These are phyloP conservation scores for Sindora glabra DNA, from an alignment of 306 rosid species.

Conservation along the genomic window DNA sequence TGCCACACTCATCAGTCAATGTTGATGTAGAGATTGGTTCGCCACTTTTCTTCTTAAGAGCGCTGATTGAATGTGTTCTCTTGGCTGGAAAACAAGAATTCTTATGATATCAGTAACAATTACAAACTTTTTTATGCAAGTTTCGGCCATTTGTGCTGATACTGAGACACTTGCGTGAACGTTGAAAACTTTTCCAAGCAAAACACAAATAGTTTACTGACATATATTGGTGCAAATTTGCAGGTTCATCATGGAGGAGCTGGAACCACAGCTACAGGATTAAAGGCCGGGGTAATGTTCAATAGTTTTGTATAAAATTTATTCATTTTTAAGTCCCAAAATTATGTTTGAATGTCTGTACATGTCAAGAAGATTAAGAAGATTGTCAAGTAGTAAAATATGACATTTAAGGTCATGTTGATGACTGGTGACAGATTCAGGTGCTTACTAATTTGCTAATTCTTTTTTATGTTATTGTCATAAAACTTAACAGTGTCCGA, in stretches of 20 bases:
- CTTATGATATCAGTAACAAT: no score
- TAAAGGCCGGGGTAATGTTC: conserved; percentile 83
- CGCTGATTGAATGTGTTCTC: no score
- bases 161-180: no score
- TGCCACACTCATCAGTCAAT: no score
- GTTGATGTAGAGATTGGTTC: no score
- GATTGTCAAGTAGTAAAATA: background rate
- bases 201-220: conserved; percentile 1
- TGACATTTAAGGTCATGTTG: background rate
- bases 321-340: background rate
- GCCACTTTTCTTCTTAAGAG: no score
- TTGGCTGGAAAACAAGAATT: no score
- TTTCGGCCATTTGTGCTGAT: no score
- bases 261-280: conserved; percentile 93
- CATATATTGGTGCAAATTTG: conserved; percentile 16
- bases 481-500: conserved; percentile 75
- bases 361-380: background rate
- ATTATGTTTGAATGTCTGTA: background rate
- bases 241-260: conserved; percentile 99
- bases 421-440: no score
- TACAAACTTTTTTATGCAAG: no score
- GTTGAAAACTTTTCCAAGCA: no score
- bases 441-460: background rate
- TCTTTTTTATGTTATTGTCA: conserved; percentile 13
- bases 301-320: background rate